Conservation (phyloP, 2,329 filamentous ascomycete species). For the Dothideomycetidae sp. region DNA sequence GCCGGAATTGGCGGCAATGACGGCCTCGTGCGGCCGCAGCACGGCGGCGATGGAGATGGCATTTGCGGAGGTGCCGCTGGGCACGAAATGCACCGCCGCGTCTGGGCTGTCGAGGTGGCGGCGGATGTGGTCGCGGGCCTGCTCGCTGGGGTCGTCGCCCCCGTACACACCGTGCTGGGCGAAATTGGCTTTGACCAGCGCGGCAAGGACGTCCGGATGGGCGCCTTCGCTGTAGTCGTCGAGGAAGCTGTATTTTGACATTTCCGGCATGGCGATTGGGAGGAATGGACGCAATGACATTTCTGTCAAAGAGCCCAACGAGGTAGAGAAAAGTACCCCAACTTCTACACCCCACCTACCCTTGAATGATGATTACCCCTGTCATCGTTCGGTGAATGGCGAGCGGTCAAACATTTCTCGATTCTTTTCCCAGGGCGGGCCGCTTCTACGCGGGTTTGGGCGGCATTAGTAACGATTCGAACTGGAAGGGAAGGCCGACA, state of each 20-base stretch:
- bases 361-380: no score
- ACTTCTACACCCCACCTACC: no score
- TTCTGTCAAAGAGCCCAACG: no score
- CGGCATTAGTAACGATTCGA: no score
- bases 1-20: neutral
- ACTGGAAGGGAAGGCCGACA: no score
- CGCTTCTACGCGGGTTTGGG: no score
- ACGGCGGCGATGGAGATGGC: neutral
- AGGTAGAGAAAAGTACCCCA: no score
- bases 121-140: neutral
- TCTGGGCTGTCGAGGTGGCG: neutral
- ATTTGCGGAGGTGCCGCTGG: neutral
- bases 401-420: no score
- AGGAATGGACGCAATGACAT: no score
- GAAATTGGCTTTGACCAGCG: neutral
- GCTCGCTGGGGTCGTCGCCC: neutral
- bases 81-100: neutral
- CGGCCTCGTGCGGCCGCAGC: neutral
- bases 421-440: no score
- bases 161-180: neutral
- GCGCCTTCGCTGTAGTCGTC: neutral
- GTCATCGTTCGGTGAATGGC: no score
- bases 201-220: neutral
- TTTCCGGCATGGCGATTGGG: no score
- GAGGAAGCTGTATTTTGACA: neutral